Evolutionary conservation across 352 stramenopile species (phyloP).

Genomic region (Globisporangium camurandrum): DNA sequence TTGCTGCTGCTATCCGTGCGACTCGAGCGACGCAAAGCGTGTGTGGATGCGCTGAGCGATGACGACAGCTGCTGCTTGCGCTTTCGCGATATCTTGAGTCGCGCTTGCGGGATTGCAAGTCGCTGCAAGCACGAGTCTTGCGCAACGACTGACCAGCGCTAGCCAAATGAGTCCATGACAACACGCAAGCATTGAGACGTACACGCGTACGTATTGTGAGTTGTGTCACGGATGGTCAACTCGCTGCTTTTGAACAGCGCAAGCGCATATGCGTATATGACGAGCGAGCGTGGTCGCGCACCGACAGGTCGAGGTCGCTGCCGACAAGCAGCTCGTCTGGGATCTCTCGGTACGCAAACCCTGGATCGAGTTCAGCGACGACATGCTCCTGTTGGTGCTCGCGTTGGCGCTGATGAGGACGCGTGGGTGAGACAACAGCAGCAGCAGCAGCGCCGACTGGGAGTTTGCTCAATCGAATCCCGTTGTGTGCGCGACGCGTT

Average conservation of each 20-base stretch:
- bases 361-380: conserved; percentile 30
- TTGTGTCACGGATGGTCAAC: background rate
- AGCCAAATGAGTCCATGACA: conserved; percentile 2
- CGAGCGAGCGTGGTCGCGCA: conserved; percentile 8
- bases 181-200: background rate
- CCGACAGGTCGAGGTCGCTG: conserved; percentile 52
- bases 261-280: background rate
- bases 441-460: conserved; percentile 4
- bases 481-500: conserved; percentile 29
- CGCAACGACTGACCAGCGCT: conserved; percentile 64
- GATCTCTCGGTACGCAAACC: conserved; percentile 53
- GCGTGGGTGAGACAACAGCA: background rate
- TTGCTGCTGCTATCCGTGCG: too few relatives aligned
- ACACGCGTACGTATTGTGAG: background rate
- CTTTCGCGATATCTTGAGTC: background rate
- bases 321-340: conserved; percentile 55
- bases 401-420: background rate
- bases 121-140: conserved; percentile 46
- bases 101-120: conserved; percentile 15
- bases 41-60: background rate
- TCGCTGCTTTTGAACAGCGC: background rate
- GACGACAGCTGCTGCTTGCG: background rate
- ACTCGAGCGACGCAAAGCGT: background rate
- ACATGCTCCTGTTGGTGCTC: conserved; percentile 1
- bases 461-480: conserved; percentile 41